These are phyloP conservation scores for Whalleya microplaca DNA, from an alignment of 2,329 filamentous ascomycete species.

Conservation along the genomic window DNA sequence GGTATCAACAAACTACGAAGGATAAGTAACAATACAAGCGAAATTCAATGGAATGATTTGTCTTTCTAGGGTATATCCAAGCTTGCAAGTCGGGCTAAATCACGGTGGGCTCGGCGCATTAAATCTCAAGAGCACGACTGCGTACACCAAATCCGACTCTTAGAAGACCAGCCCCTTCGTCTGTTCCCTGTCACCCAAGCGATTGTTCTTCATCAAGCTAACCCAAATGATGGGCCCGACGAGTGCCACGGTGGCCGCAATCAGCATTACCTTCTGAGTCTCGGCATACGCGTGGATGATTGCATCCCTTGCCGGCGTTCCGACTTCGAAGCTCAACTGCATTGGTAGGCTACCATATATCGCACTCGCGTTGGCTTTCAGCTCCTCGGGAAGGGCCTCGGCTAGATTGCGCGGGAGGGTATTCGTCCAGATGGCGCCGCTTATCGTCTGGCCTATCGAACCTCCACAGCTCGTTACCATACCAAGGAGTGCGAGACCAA, in stretches of 20 bases:
- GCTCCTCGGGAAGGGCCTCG: slow-evolving; percentile 43
- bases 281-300: slow-evolving; percentile 52
- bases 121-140: too few relatives aligned
- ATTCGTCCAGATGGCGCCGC: slow-evolving; percentile 40
- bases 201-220: slow-evolving; percentile 1
- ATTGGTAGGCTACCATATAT: slow-evolving; percentile 43
- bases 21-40: too few relatives aligned
- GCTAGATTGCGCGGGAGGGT: slow-evolving; percentile 43
- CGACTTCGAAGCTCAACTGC: slow-evolving; percentile 45
- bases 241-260: neutral
- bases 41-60: too few relatives aligned
- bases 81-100: too few relatives aligned
- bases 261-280: slow-evolving; percentile 40
- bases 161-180: neutral
- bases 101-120: too few relatives aligned
- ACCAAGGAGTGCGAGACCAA: slow-evolving; percentile 38
- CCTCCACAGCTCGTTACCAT: slow-evolving; percentile 39
- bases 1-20: too few relatives aligned
- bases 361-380: slow-evolving; percentile 42
- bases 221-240: neutral
- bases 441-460: slow-evolving; percentile 38
- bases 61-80: too few relatives aligned
- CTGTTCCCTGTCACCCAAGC: neutral
- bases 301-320: slow-evolving; percentile 44
- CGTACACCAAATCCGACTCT: neutral